phyloP scores from a whole-genome alignment of 352 stramenopile genomes.

The Aphanomyces astaci region DNA sequence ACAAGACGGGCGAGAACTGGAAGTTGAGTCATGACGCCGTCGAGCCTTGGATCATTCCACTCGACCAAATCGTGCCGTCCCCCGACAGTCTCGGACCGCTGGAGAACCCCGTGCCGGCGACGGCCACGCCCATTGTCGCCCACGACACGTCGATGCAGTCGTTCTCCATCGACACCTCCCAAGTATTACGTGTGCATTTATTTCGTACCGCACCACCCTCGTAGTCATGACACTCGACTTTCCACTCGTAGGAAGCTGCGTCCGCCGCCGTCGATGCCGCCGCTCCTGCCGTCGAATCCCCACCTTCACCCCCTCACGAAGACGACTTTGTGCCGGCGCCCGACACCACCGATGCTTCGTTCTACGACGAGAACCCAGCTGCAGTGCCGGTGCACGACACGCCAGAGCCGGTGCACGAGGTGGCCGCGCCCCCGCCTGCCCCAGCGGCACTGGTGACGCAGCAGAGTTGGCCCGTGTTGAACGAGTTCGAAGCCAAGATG shows the following conservation, averaged over 20 bases:
- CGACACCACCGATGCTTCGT: neutral
- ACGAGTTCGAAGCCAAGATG: slow-evolving; percentile 18
- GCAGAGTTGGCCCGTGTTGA: slow-evolving; percentile 18
- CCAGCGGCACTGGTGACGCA: neutral
- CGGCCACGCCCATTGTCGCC: slow-evolving; percentile 25
- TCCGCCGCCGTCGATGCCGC: neutral
- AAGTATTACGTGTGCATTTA: slow-evolving; percentile 27
- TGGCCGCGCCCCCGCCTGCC: neutral
- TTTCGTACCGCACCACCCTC: no score
- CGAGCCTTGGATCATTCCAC: slow-evolving; percentile 41
- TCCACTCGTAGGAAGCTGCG: slow-evolving; percentile 2
- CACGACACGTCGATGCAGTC: slow-evolving; percentile 34
- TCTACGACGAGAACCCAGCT: slow-evolving; percentile 16
- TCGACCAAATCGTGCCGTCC: slow-evolving; percentile 36
- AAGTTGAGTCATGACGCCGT: slow-evolving; percentile 49
- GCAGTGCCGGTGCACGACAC: neutral
- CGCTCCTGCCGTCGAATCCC: neutral
- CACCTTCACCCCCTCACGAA: neutral
- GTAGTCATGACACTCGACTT: no score
- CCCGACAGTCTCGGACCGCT: slow-evolving; percentile 32
- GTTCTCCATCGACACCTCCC: slow-evolving; percentile 60
- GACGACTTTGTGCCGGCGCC: slow-evolving; percentile 12
- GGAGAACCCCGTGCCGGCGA: slow-evolving; percentile 52
- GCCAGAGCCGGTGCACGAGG: neutral
- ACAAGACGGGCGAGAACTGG: slow-evolving; percentile 70